Evolutionary conservation across 2,329 filamentous ascomycete species (phyloP).

Genomic region (Colletotrichum musae): DNA sequence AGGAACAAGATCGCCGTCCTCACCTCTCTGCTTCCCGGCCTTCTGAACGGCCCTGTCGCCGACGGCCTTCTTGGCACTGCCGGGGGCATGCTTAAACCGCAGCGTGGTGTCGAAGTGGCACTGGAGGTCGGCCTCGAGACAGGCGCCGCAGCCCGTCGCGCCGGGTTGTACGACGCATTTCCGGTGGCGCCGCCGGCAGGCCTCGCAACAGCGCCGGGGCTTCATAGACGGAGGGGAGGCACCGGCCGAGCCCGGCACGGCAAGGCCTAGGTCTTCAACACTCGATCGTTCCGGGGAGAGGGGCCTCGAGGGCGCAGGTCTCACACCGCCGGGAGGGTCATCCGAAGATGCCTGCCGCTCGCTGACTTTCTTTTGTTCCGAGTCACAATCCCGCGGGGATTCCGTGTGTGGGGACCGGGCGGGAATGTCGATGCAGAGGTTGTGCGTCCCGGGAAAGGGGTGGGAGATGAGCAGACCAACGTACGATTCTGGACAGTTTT

Average conservation of each 20-base stretch:
- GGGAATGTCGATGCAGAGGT: neutral
- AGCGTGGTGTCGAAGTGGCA: conserved; percentile 33
- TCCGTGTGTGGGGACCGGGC: neutral
- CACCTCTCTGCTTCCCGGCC: conserved; percentile 27
- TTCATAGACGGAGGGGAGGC: conserved; percentile 23
- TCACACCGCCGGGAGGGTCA: no score
- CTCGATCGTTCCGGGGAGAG: no score
- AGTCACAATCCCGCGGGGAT: neutral
- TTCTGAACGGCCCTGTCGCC: conserved; percentile 3
- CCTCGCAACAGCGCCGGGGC: conserved; percentile 32
- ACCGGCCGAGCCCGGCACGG: no score
- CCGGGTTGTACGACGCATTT: conserved; percentile 34
- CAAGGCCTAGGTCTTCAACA: no score
- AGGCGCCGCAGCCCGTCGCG: conserved; percentile 32
- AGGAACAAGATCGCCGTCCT: conserved; percentile 6
- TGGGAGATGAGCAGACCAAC: conserved; percentile 19
- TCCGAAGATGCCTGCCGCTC: no score
- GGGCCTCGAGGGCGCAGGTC: no score
- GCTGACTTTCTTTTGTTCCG: no score
- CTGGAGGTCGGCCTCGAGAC: conserved; percentile 26
- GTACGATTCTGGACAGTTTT: conserved; percentile 13
- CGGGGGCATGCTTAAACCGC: conserved; percentile 35
- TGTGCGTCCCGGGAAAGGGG: neutral
- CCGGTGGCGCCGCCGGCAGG: conserved; percentile 38
- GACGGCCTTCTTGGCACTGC: conserved; percentile 19